Conservation (phyloP, 2,329 filamentous ascomycete species). For the Chrysoporthe puriensis region DNA sequence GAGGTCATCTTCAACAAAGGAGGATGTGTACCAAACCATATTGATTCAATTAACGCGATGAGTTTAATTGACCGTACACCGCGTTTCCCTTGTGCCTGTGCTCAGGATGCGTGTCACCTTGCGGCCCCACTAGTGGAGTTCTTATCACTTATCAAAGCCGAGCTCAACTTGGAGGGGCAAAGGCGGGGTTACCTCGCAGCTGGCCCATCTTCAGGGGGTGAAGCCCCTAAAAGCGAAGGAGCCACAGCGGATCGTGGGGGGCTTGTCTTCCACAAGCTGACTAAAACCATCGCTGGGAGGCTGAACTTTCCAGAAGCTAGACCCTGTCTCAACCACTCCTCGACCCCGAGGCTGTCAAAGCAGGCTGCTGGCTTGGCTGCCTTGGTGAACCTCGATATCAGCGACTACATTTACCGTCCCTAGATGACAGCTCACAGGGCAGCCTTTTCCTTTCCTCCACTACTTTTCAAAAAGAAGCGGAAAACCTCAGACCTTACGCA, state of each 20-base stretch:
- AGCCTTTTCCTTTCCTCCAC: not conserved
- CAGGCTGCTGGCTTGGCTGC: constrained; percentile 14
- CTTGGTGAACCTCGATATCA: not conserved
- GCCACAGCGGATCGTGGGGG: not conserved
- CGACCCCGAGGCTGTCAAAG: not conserved
- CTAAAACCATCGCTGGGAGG: constrained; percentile 13
- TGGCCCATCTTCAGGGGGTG: not conserved
- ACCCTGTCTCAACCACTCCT: not conserved
- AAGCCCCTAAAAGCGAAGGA: not conserved
- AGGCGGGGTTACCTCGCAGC: constrained; percentile 2
- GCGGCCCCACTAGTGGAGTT: not conserved
- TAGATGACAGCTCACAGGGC: not conserved
- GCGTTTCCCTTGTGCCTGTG: not conserved
- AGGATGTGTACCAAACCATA: not conserved
- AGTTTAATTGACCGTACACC: constrained; percentile 6
- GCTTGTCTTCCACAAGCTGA: constrained; percentile 13
- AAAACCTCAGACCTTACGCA: not conserved
- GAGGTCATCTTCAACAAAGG: not conserved
- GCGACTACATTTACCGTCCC: not conserved
- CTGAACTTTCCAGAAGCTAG: constrained; percentile 33
- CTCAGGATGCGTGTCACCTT: constrained; percentile 4
- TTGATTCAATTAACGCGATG: not conserved
- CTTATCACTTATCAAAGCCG: constrained; percentile 13
- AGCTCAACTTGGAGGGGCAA: constrained; percentile 9
- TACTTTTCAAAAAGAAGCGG: not conserved